Evolutionary conservation across 129 eudicot species (phyloP).

Genomic region (Apium graveolens): DNA sequence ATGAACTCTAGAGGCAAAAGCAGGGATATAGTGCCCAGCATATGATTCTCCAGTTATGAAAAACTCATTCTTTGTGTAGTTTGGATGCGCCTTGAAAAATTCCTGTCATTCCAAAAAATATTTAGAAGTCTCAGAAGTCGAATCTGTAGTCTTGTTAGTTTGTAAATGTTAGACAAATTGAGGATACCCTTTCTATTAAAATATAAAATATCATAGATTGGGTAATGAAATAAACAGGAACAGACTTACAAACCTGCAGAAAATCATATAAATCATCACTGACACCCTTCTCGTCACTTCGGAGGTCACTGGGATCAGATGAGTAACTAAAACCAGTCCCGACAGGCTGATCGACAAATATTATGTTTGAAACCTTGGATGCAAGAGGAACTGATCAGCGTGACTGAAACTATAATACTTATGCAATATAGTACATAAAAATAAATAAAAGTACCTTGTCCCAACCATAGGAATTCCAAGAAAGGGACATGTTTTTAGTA

Average conservation of each 20-base stretch:
- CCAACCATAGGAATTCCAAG: conserved; percentile 91
- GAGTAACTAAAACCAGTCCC: conserved; percentile 94
- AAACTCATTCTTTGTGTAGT: conserved; percentile 69
- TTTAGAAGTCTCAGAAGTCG: neutral
- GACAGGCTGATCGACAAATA: conserved; percentile 88
- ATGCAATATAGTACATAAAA: neutral
- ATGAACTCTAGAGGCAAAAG: conserved; percentile 65
- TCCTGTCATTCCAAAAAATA: conserved; percentile 33
- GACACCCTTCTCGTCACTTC: conserved; percentile 52
- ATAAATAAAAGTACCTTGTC: conserved; percentile 41
- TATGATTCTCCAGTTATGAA: conserved; percentile 95
- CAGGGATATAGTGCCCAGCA: conserved; percentile 95
- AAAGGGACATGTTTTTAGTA: conserved; percentile 58
- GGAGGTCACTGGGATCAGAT: conserved; percentile 42
- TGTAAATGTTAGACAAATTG: neutral
- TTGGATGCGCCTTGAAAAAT: conserved; percentile 67
- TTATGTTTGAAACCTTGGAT: conserved; percentile 74
- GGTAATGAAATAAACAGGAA: neutral
- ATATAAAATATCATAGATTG: neutral
- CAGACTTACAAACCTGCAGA: conserved; percentile 54
- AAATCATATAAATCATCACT: conserved; percentile 78
- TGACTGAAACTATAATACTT: neutral
- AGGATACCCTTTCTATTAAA: neutral
- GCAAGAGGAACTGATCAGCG: neutral
- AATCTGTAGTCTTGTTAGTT: neutral